Base-by-base conservation (phyloP, 345 rosid genomes). In the Salix purpurea region DNA sequence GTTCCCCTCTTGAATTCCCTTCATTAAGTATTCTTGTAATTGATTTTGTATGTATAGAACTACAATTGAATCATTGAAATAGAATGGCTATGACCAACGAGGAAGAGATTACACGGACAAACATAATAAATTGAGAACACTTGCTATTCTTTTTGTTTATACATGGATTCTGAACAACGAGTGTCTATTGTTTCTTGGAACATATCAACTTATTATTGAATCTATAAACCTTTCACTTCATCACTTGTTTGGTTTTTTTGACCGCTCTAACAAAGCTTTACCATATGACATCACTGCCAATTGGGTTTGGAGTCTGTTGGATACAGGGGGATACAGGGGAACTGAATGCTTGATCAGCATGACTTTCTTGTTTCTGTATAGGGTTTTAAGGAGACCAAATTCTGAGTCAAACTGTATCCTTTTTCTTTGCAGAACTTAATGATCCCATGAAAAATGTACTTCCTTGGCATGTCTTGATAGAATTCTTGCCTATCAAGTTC, bases 281-380 rank as follows among this genome's bases (percentile, higher is more conserved):
- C 77, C 79, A 68, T 66, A 50, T 48, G 56, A 77, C 36, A 34
- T 74, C 52, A 14, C 6, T 72, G 73, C 34, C 36, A 78, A 81
- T 78, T 74, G 69, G 65, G 68, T 64, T 74, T 52, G 48, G 76
- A 71, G 62, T 75, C 70, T 40, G 23, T 73, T 79, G 76, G 72
- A 56, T 84, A 36, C 18, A 73, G 76, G 83, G 84, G 76, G 72
- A 56, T 84, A 36, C 18, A 73, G 76, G 83, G 84, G 39, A 78
- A 69, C 75, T 62, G 26, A 70, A 67, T n/a, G 75, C 74, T 67
- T 65, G 74, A 76, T 76, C 74, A 69, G 73, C 54, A 37, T 70
- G 69, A 58, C 23, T 60, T 32, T 56, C 26, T 32, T 67, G 48
- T 66, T 66, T 78, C 64, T 58, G 32, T 11, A 37, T 58, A 40